Evolutionary conservation across 2,329 filamentous ascomycete genomes (phyloP).

Genomic region (Aspergillus sp.): DNA sequence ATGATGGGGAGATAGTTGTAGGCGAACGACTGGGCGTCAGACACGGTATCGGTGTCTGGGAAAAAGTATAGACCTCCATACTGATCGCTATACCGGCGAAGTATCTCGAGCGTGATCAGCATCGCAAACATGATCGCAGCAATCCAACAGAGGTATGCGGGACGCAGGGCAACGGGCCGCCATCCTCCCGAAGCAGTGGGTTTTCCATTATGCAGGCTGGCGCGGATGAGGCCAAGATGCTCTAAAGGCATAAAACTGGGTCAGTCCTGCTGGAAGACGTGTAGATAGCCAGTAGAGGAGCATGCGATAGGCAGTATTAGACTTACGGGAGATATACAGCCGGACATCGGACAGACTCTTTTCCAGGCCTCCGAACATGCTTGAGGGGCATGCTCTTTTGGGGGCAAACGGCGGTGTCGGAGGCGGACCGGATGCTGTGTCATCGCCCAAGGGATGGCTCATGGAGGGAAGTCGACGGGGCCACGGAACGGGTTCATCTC

Average conservation of each 20-base stretch:
- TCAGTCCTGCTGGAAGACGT: neutral
- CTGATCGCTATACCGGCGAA: constrained; percentile 34
- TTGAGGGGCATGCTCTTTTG: constrained; percentile 20
- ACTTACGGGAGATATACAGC: constrained; percentile 17
- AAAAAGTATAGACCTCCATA: constrained; percentile 35
- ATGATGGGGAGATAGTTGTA: constrained; percentile 48
- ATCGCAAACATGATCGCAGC: constrained; percentile 27
- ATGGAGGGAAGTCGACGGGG: constrained; percentile 1
- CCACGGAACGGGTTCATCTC: constrained; percentile 4
- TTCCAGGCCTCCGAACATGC: constrained; percentile 19
- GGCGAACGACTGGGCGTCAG: constrained; percentile 31
- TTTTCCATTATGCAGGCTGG: constrained; percentile 12
- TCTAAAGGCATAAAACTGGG: constrained; percentile 5
- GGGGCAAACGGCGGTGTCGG: constrained; percentile 9
- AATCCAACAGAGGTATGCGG: constrained; percentile 29
- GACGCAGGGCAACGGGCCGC: constrained; percentile 38
- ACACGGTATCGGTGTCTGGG: constrained; percentile 31
- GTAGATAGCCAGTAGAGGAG: neutral
- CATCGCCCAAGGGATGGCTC: constrained; percentile 6
- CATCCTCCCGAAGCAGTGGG: constrained; percentile 23
- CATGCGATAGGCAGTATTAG: neutral
- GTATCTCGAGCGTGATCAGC: constrained; percentile 29
- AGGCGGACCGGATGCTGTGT: neutral
- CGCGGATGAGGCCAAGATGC: constrained; percentile 12
- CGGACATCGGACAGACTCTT: constrained; percentile 19